phyloP scores from a whole-genome alignment of 371 early-diverging fungal species.

The Nematocida parisii region DNA sequence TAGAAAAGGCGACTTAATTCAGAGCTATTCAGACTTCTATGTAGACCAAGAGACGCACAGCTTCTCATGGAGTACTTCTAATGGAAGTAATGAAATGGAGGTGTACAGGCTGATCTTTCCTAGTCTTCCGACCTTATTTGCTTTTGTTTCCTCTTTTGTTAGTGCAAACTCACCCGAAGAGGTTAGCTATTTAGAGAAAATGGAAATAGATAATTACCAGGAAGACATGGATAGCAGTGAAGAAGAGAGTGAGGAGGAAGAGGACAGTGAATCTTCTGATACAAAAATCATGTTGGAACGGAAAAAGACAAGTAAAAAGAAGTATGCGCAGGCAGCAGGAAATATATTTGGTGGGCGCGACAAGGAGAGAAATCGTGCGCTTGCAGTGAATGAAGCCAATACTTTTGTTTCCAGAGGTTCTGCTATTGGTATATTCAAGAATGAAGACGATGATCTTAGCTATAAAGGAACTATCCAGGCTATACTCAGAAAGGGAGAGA shows the following conservation, averaged over 20 bases:
- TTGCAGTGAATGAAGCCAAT: slow-evolving; percentile 61
- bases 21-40: slow-evolving; percentile 67
- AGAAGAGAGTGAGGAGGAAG: slow-evolving; percentile 3
- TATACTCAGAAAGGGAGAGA: slow-evolving; percentile 47
- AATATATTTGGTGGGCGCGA: slow-evolving; percentile 52
- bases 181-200: slow-evolving; percentile 52
- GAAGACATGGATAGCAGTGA: slow-evolving; percentile 50
- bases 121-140: slow-evolving; percentile 60
- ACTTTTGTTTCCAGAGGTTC: slow-evolving; percentile 69
- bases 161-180: slow-evolving; percentile 44
- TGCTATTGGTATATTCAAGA: slow-evolving; percentile 69
- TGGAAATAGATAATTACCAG: slow-evolving; percentile 63
- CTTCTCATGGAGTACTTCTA: slow-evolving; percentile 68
- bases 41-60: slow-evolving; percentile 67
- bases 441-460: slow-evolving; percentile 61
- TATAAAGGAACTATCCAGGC: slow-evolving; percentile 66
- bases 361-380: slow-evolving; percentile 63
- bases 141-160: slow-evolving; percentile 67
- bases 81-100: slow-evolving; percentile 36
- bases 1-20: slow-evolving; percentile 67
- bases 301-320: slow-evolving; percentile 20
- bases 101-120: slow-evolving; percentile 66
- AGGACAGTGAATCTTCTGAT: slow-evolving; percentile 26
- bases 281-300: not conserved
- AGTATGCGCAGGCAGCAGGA: slow-evolving; percentile 49